Evolutionary conservation across 768 basidiomycete species (phyloP).

Genomic region (Rhodotorula toruloides): DNA sequence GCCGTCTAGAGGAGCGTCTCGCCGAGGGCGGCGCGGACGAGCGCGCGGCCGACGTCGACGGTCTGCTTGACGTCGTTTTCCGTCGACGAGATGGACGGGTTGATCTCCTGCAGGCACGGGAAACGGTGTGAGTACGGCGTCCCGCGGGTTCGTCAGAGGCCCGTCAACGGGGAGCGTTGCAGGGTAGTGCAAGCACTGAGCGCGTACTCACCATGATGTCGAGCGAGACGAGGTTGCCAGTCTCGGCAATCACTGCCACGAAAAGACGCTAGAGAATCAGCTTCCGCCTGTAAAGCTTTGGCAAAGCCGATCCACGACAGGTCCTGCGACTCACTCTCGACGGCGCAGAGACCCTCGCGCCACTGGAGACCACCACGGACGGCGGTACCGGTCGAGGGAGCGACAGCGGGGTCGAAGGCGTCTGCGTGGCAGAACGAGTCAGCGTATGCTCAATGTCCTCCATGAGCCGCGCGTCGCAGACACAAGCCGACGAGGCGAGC

Average conservation of each 20-base stretch:
- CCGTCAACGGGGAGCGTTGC: too few species aligned
- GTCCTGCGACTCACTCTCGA: slow-evolving; percentile 62
- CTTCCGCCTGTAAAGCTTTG: neutral
- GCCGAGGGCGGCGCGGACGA: slow-evolving; percentile 68
- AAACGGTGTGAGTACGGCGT: slow-evolving; percentile 83
- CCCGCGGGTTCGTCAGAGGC: too few species aligned
- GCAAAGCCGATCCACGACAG: slow-evolving; percentile 42
- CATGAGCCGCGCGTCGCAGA: too few species aligned
- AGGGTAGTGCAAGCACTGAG: too few species aligned
- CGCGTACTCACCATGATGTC: slow-evolving; percentile 83
- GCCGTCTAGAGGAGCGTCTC: slow-evolving; percentile 42
- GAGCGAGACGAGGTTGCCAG: slow-evolving; percentile 80
- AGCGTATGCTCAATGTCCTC: neutral
- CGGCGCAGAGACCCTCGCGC: slow-evolving; percentile 97
- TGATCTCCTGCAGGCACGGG: slow-evolving; percentile 91
- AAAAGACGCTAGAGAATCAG: slow-evolving; percentile 51
- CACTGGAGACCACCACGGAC: slow-evolving; percentile 89
- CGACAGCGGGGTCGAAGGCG: slow-evolving; percentile 72
- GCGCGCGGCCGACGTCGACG: slow-evolving; percentile 79
- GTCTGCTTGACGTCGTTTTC: slow-evolving; percentile 68
- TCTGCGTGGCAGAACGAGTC: slow-evolving; percentile 9
- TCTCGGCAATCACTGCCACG: slow-evolving; percentile 77
- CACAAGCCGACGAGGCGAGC: slow-evolving; percentile 44
- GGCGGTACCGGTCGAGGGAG: slow-evolving; percentile 91
- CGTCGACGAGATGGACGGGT: slow-evolving; percentile 77